A percentile compares a stretch with the other conserved stretches of the same genome.
Evolutionary conservation across 1,284 basidiomycete species (phyloP).

Genomic region (Leccinum colubrinum): DNA sequence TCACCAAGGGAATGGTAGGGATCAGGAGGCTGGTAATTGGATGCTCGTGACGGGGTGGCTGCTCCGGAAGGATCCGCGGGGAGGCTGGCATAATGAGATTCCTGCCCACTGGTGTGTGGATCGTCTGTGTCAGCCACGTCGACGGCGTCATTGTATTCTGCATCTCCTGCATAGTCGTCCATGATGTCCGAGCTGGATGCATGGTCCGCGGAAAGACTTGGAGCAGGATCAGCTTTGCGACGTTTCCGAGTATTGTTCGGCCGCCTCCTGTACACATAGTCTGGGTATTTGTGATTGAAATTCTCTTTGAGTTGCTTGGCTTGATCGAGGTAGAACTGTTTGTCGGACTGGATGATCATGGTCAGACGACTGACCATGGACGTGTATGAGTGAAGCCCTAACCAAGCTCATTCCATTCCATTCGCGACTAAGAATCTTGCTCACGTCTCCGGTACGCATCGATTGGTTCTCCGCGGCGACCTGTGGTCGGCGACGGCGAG

Average conservation of each 20-base stretch:
- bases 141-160: slow-evolving; percentile 31
- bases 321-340: slow-evolving; percentile 82
- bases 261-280: slow-evolving; percentile 80
- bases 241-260: slow-evolving; percentile 81
- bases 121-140: slow-evolving; percentile 28
- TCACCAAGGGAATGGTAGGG: slow-evolving; percentile 29
- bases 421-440: slow-evolving; percentile 78
- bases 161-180: slow-evolving; percentile 25
- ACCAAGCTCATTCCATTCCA: slow-evolving; percentile 76
- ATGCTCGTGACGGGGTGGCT: slow-evolving; percentile 16
- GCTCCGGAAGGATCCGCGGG: slow-evolving; percentile 23
- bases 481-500: slow-evolving; percentile 74
- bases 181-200: slow-evolving; percentile 20
- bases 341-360: slow-evolving; percentile 53
- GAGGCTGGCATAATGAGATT: slow-evolving; percentile 24
- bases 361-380: slow-evolving; percentile 17
- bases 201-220: slow-evolving; percentile 19
- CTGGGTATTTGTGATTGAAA: slow-evolving; percentile 82
- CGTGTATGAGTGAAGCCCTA: slow-evolving; percentile 25
- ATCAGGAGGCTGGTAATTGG: slow-evolving; percentile 30
- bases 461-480: slow-evolving; percentile 79
- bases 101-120: slow-evolving; percentile 15
- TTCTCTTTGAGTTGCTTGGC: slow-evolving; percentile 79
- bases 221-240: slow-evolving; percentile 48
- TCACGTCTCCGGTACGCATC: slow-evolving; percentile 83